These are phyloP conservation scores for Boechera stricta DNA, from an alignment of 345 rosid genomes.

Conservation along the genomic window DNA sequence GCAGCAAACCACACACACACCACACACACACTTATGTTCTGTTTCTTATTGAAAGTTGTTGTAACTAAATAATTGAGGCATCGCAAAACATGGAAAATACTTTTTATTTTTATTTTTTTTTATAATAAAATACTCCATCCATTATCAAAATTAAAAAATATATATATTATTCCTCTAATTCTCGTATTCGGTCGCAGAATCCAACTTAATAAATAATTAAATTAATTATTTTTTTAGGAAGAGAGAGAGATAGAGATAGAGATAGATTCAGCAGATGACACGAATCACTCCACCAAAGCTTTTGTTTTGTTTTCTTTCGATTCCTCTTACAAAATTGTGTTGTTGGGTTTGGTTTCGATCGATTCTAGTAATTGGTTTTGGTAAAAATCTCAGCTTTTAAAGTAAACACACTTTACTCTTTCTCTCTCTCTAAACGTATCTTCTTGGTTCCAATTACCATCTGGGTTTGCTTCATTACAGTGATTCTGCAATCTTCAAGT, in stretches of 20 bases:
- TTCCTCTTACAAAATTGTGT: slow-evolving; percentile 6
- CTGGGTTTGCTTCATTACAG: slow-evolving; percentile 34
- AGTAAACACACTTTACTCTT: slow-evolving; percentile 6
- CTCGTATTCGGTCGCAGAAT: slow-evolving; percentile 34
- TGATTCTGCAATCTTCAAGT: slow-evolving; percentile 22
- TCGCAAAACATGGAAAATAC: slow-evolving; percentile 40
- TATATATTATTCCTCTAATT: slow-evolving; percentile 16
- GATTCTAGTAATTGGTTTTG: slow-evolving; percentile 21
- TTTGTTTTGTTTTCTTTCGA: slow-evolving; percentile 6
- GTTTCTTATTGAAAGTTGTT: slow-evolving; percentile 38
- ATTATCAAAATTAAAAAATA: neutral
- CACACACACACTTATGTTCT: slow-evolving; percentile 29
- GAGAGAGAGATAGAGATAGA: neutral
- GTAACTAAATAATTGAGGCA: slow-evolving; percentile 32
- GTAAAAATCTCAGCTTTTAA: slow-evolving; percentile 1
- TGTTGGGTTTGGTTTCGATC: slow-evolving; percentile 46
- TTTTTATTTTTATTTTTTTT: neutral
- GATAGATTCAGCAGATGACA: slow-evolving; percentile 33
- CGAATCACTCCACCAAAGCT: slow-evolving; percentile 41
- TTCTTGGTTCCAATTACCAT: slow-evolving; percentile 9
- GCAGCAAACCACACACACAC: slow-evolving; percentile 15
- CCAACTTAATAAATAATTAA: slow-evolving; percentile 14
- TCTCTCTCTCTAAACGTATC: neutral
- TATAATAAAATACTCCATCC: neutral
- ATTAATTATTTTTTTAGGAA: neutral